These are phyloP conservation scores for Perilla frutescens DNA, from an alignment of 257 asterid species.

Conservation along the genomic window DNA sequence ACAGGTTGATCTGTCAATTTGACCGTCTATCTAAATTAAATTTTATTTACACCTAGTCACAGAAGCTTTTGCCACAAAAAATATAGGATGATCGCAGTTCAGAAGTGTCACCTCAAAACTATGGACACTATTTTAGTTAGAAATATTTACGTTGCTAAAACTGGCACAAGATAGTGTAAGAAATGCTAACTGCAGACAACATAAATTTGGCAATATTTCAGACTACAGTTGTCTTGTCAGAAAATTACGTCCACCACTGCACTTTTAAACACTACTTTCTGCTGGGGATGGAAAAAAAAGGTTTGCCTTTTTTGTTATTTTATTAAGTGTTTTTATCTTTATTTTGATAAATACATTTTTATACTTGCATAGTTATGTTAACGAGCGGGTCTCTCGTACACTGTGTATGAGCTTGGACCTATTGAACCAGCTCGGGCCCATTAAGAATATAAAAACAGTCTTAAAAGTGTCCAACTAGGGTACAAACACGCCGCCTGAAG, in stretches of 20 bases:
- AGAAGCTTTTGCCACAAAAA: too few relatives aligned
- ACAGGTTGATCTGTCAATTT: too few relatives aligned
- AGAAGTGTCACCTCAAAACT: background rate
- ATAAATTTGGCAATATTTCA: constrained; percentile 26
- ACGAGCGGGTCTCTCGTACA: too few relatives aligned
- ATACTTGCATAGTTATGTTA: too few relatives aligned
- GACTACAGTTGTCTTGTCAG: constrained; percentile 27
- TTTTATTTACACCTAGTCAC: too few relatives aligned
- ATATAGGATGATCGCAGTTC: background rate
- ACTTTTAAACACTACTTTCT: background rate
- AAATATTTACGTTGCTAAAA: constrained; percentile 7
- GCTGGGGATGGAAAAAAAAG: background rate
- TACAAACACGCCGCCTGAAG: too few relatives aligned
- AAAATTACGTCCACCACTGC: constrained; percentile 13
- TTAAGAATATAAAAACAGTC: too few relatives aligned
- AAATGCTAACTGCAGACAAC: constrained; percentile 19
- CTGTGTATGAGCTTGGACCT: too few relatives aligned
- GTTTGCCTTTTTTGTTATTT: background rate
- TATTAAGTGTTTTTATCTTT: background rate
- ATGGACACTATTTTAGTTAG: background rate
- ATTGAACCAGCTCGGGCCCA: too few relatives aligned
- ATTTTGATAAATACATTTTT: background rate
- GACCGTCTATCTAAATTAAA: too few relatives aligned
- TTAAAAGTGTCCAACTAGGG: too few relatives aligned
- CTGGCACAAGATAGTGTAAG: constrained; percentile 16